Conservation (phyloP, 2,329 filamentous ascomycete genomes). For the Didymella exigua region DNA sequence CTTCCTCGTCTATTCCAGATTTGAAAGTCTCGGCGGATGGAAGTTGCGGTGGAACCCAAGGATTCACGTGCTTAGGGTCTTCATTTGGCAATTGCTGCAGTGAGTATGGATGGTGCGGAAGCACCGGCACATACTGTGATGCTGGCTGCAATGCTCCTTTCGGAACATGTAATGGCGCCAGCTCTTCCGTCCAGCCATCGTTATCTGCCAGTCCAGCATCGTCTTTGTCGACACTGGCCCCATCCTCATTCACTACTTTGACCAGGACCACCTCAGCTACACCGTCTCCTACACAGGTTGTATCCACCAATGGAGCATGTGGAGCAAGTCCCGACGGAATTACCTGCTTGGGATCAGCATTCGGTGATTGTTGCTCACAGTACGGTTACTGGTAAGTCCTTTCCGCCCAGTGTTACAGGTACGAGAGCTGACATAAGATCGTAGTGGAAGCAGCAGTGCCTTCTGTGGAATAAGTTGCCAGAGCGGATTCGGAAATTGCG, state of each 20-base stretch:
- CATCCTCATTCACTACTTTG: constrained; percentile 10
- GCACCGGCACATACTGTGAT: constrained; percentile 17
- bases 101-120: constrained; percentile 23
- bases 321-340: constrained; percentile 2
- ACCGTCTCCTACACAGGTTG: constrained; percentile 1
- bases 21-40: constrained; percentile 18
- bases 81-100: constrained; percentile 23
- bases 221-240: constrained; percentile 1
- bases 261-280: constrained; percentile 6
- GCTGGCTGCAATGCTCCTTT: constrained; percentile 20
- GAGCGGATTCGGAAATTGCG: constrained; percentile 17
- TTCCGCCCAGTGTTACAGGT: neutral
- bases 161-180: constrained; percentile 21
- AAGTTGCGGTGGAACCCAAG: constrained; percentile 14
- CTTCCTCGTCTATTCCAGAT: neutral
- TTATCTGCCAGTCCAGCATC: neutral
- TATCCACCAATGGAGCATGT: constrained; percentile 8
- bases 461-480: constrained; percentile 36
- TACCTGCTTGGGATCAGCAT: constrained; percentile 12
- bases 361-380: constrained; percentile 15
- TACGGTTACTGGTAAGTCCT: constrained; percentile 15
- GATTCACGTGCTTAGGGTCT: constrained; percentile 21
- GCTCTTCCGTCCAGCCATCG: neutral
- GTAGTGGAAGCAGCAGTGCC: constrained; percentile 15
- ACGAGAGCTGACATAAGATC: neutral